Conservation (phyloP, 495 filamentous ascomycete species). For the Aspergillus hancockii region DNA sequence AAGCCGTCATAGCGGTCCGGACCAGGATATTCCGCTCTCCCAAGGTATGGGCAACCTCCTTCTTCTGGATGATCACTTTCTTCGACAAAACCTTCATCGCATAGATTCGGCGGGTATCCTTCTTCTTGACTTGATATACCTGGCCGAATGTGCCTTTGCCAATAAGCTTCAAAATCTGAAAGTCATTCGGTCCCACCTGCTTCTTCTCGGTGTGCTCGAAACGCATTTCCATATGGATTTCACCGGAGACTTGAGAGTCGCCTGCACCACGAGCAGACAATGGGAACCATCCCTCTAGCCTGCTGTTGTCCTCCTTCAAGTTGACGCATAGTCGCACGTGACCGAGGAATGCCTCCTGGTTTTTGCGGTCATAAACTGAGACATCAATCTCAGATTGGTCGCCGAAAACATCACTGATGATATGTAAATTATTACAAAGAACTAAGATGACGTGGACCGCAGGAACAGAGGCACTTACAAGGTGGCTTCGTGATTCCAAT, state of each 20-base stretch:
- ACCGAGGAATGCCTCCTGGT: slow-evolving; percentile 87
- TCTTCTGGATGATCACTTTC: slow-evolving; percentile 99
- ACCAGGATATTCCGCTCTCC: slow-evolving; percentile 97
- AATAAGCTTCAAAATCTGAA: slow-evolving; percentile 92
- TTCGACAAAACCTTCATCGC: slow-evolving; percentile 99
- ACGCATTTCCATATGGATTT: slow-evolving; percentile 81
- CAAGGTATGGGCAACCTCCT: slow-evolving; percentile 95
- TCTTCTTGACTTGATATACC: slow-evolving; percentile 98
- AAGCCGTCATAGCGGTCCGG: slow-evolving; percentile 91
- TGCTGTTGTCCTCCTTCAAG: slow-evolving; percentile 64
- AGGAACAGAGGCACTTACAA: slow-evolving; percentile 66
- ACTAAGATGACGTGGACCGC: background rate
- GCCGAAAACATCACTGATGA: slow-evolving; percentile 83
- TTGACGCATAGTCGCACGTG: slow-evolving; percentile 78
- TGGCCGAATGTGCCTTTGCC: slow-evolving; percentile 99
- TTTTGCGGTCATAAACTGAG: slow-evolving; percentile 86
- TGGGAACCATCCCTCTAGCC: slow-evolving; percentile 82
- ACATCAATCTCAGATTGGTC: slow-evolving; percentile 90
- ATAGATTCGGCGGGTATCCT: slow-evolving; percentile 92
- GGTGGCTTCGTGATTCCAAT: slow-evolving; percentile 92
- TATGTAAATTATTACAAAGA: slow-evolving; percentile 1
- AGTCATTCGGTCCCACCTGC: slow-evolving; percentile 95
- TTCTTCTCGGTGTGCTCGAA: slow-evolving; percentile 90
- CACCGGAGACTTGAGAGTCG: slow-evolving; percentile 77
- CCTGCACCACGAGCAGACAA: slow-evolving; percentile 67